Evolutionary conservation across 164 flowering plant species (phyloP).

Genomic region (Paratinospora sagittata): DNA sequence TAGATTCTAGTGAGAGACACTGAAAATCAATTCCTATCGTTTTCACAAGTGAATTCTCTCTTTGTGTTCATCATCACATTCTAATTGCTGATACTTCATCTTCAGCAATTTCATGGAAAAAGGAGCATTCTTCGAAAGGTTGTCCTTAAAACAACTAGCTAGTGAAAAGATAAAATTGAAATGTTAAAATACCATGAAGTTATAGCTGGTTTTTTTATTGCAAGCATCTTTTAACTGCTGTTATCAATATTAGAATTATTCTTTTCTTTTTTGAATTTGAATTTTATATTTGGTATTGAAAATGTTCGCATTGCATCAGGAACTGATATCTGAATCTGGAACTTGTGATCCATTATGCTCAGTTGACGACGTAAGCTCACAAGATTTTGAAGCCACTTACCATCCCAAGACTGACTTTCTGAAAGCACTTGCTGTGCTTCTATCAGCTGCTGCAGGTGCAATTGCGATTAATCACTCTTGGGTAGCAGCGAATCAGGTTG

Average conservation of each 20-base stretch:
- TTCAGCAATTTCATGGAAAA: no score
- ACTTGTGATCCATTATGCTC: constrained; percentile 97
- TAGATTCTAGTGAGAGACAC: no score
- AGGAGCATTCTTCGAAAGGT: no score
- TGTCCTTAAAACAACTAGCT: no score
- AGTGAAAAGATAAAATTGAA: no score
- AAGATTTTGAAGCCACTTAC: constrained; percentile 64
- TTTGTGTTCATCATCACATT: no score
- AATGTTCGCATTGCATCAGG: constrained; percentile 28
- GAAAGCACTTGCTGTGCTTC: constrained; percentile 79
- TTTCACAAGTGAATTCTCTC: no score
- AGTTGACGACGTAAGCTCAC: constrained; percentile 84
- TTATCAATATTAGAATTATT: background rate
- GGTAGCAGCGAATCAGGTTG: constrained; percentile 97
- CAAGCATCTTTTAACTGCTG: background rate
- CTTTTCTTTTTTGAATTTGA: background rate
- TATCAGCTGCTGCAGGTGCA: constrained; percentile 66
- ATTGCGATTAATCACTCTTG: constrained; percentile 90
- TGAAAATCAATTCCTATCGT: no score
- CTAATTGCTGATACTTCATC: no score
- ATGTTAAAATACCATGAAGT: no score
- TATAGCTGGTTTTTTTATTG: background rate
- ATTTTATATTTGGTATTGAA: background rate
- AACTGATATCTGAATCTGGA: constrained; percentile 41
- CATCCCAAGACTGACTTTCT: constrained; percentile 88